Evolutionary conservation across 345 rosid genomes (phyloP).

Genomic region (Populus deltoides): DNA sequence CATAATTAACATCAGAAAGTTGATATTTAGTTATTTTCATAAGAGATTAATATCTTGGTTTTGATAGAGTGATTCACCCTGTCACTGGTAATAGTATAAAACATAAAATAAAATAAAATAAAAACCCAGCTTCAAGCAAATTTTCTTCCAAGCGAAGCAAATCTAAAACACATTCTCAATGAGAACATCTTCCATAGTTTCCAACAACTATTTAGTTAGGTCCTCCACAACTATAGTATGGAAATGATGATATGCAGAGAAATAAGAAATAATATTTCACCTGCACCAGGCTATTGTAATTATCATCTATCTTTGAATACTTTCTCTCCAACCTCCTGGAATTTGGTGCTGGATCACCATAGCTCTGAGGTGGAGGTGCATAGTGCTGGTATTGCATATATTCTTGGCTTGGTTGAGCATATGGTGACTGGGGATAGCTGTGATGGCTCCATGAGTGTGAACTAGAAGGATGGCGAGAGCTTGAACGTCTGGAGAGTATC

Average conservation of each 20-base stretch:
- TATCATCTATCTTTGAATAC: constrained; percentile 63
- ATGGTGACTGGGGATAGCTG: constrained; percentile 39
- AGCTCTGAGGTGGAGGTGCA: constrained; percentile 39
- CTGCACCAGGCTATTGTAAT: constrained; percentile 62
- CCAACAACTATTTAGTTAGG: not conserved
- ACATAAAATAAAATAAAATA: not conserved
- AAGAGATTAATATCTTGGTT: not conserved
- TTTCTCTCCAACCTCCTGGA: constrained; percentile 57
- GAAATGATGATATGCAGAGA: not conserved
- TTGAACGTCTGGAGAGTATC: constrained; percentile 38
- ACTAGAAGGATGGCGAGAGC: constrained; percentile 32
- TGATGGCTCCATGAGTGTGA: constrained; percentile 40
- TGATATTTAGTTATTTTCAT: not conserved
- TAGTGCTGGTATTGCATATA: constrained; percentile 36
- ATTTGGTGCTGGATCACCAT: constrained; percentile 32
- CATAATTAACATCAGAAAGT: not conserved
- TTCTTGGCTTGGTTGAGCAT: constrained; percentile 41
- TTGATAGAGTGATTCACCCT: not conserved
- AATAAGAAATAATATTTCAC: constrained; percentile 22
- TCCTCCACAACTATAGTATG: not conserved
- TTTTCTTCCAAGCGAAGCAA: not conserved
- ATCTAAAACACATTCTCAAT: not conserved
- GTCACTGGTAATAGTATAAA: too few species aligned
- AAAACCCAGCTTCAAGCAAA: not conserved
- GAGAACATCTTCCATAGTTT: not conserved